These are phyloP conservation scores for Penicillium sp. DNA, from an alignment of 2,329 filamentous ascomycete genomes.

Conservation along the genomic window DNA sequence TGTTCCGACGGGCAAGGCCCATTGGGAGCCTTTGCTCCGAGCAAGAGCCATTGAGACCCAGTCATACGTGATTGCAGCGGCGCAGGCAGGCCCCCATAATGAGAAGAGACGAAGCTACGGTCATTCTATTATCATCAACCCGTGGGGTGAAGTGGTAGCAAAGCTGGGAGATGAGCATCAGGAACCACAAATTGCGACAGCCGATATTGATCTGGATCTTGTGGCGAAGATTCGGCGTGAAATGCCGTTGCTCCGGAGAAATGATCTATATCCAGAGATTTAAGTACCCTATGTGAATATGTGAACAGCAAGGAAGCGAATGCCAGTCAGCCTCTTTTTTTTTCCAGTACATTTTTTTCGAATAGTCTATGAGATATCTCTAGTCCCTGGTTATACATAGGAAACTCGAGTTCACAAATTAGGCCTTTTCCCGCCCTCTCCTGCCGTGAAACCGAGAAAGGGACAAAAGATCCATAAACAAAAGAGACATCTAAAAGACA, in stretches of 20 bases:
- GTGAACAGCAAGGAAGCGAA: background rate
- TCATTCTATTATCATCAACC: conserved; percentile 79
- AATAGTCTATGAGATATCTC: background rate
- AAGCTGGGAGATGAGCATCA: conserved; percentile 54
- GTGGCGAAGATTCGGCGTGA: conserved; percentile 55
- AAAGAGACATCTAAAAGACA: background rate
- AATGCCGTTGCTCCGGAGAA: conserved; percentile 59
- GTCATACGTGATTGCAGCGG: conserved; percentile 81
- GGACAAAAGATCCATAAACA: background rate
- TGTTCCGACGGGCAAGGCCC: conserved; percentile 75
- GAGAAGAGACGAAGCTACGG: conserved; percentile 79
- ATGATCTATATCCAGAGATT: conserved; percentile 51
- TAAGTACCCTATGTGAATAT: background rate
- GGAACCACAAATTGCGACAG: conserved; percentile 50
- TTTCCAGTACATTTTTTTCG: background rate
- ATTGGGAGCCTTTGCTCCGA: conserved; percentile 79
- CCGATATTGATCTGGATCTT: conserved; percentile 56
- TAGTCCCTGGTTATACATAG: background rate
- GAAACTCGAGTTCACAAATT: background rate
- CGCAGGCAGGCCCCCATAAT: conserved; percentile 75
- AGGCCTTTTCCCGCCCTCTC: background rate
- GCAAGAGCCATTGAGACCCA: conserved; percentile 87
- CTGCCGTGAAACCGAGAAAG: background rate
- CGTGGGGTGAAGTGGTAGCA: conserved; percentile 76
- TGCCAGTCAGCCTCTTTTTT: background rate